Conservation (phyloP, 2,329 filamentous ascomycete genomes). For the Phaeophleospora eucalypticola region DNA sequence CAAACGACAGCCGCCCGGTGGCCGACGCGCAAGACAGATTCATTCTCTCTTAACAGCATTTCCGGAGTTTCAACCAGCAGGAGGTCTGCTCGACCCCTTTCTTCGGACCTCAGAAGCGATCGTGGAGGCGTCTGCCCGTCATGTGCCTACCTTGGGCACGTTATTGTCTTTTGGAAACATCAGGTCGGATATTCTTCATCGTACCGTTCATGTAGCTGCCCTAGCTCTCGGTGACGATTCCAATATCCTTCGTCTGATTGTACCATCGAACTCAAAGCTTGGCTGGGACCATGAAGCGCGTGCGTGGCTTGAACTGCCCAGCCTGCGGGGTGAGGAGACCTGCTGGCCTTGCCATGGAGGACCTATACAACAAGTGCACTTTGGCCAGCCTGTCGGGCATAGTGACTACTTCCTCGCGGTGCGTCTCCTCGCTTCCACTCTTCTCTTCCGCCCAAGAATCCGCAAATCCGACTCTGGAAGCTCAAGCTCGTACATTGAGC, state of each 20-base stretch:
- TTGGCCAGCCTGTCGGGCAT: conserved; percentile 43
- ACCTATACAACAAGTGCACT: conserved; percentile 53
- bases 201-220: conserved; percentile 33
- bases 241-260: conserved; percentile 54
- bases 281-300: conserved; percentile 51
- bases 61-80: neutral
- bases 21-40: conserved; percentile 17
- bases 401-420: conserved; percentile 47
- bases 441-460: conserved; percentile 46
- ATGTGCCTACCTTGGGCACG: conserved; percentile 39
- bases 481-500: conserved; percentile 49
- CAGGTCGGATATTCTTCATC: conserved; percentile 38
- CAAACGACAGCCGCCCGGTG: neutral
- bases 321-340: conserved; percentile 45
- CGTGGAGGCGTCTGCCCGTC: conserved; percentile 27
- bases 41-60: conserved; percentile 13
- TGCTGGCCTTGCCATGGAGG: conserved; percentile 54
- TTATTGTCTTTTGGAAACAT: conserved; percentile 56
- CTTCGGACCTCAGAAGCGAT: conserved; percentile 32
- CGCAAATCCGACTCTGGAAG: conserved; percentile 11
- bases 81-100: conserved; percentile 12
- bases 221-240: conserved; percentile 51
- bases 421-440: conserved; percentile 44
- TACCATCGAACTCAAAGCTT: conserved; percentile 49
- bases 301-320: conserved; percentile 47